These are phyloP conservation scores for Euphorbia tirucalli DNA, from an alignment of 345 rosid genomes.

Conservation along the genomic window DNA sequence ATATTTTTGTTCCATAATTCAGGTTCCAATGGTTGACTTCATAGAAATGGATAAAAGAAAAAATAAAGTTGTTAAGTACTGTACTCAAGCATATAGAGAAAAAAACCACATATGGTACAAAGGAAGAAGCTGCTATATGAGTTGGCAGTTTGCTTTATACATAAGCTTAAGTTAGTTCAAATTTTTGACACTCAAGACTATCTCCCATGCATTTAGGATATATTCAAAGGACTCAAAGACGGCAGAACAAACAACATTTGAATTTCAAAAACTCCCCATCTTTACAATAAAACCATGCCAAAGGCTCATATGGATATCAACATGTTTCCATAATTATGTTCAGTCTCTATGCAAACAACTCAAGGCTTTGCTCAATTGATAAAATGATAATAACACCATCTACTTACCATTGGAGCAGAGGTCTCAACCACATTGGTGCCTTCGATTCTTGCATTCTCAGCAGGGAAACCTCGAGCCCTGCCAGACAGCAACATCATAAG, in stretches of 20 bases:
- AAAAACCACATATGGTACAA: background rate
- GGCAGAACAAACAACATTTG: background rate
- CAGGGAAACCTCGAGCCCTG: constrained; percentile 22
- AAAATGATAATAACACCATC: background rate
- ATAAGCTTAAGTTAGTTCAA: background rate
- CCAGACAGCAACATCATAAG: constrained; percentile 3
- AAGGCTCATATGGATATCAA: too few species aligned
- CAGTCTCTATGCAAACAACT: too few species aligned
- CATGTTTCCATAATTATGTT: background rate
- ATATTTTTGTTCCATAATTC: too few species aligned
- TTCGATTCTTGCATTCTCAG: constrained; percentile 10
- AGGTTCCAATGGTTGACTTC: too few species aligned
- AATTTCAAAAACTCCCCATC: too few species aligned
- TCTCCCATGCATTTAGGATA: background rate
- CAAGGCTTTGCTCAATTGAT: background rate
- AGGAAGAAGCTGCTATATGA: background rate
- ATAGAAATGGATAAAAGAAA: too few species aligned
- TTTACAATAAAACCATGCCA: too few species aligned
- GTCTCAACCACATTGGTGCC: constrained; percentile 7
- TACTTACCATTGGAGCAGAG: constrained; percentile 22
- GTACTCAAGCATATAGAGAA: too few species aligned
- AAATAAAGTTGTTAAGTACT: too few species aligned
- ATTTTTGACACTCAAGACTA: background rate
- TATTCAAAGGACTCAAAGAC: background rate
- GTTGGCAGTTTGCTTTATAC: background rate